Evolutionary conservation across 306 rosid species (phyloP), one percentile per base, ranked within the genome.

Genomic region (Lotus japonicus): DNA sequence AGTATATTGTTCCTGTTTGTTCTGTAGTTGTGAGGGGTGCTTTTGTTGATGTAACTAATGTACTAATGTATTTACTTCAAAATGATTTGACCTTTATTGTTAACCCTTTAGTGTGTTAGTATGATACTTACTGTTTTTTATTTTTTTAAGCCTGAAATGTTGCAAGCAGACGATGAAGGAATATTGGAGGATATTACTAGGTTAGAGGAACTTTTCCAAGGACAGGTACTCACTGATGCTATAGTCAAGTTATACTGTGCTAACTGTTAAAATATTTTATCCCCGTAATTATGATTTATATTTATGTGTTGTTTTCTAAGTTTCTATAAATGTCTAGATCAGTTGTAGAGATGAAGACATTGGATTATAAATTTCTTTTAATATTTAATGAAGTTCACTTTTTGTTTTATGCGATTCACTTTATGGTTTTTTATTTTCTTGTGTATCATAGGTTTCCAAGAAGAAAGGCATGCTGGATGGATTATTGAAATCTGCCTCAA

Each of bases 91-190:
- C 42, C 21, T 68, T 70, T 72, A 10, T 3, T 44, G 5, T 58
- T 64, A 80, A 48, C n/a, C 62, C 23, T 49, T 43, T 52, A 52
- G 44, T 35, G 19, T 68, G 58, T 17, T 35, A 68, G 36, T 58
- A 33, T 44, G 62, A 50, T 74, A 12, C 42, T 31, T 50, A 80
- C 80, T 73, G 70, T 61, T 63, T 82, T 70, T 81, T 66, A 77
- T 64, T 61, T 84, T 83, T 67, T 77, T 75, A 68, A 94, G 99
- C 96, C 96, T 64, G 88, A 76, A 82, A 84, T 84, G 86, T 56
- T 78, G 51, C 89, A 71, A 67, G 72, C 69, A 54, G 85, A 82
- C 49, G 97, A 90, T 80, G 97, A 86, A 67, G 88, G 80, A 76
- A 84, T 90, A 72, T 76, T 65, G 68, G 87, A 84, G 52, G 95